Evolutionary conservation across 257 asterid genomes (phyloP).

Genomic region (Avicennia marina): DNA sequence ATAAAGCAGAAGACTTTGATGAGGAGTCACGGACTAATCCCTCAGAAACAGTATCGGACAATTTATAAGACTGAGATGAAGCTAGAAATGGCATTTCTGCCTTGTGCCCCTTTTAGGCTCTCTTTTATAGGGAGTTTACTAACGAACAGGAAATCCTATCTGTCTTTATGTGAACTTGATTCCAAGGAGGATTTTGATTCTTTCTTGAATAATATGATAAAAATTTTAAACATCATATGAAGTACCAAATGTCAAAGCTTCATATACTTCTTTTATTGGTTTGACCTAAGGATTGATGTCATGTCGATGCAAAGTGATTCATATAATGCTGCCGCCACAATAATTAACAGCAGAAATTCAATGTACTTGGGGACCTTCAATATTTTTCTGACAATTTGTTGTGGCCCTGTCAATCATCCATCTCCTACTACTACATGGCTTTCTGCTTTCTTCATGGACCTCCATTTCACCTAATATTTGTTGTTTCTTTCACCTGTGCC

Average conservation of each 20-base stretch:
- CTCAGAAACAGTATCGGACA: no score
- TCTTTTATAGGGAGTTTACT: conserved; percentile 19
- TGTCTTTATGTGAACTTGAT: conserved; percentile 16
- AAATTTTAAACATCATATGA: conserved; percentile 7
- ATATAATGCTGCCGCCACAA: background rate
- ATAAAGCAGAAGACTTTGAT: conserved; percentile 6
- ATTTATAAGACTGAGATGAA: no score
- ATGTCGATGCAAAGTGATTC: conserved; percentile 7
- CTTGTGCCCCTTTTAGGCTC: background rate
- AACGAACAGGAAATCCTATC: conserved; percentile 12
- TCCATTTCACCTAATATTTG: no score
- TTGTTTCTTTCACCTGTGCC: no score
- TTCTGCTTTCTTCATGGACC: no score
- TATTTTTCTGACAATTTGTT: no score
- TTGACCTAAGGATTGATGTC: conserved; percentile 42
- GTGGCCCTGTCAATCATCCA: no score
- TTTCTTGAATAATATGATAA: conserved; percentile 12
- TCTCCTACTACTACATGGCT: no score
- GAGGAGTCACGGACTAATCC: no score
- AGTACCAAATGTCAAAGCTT: background rate
- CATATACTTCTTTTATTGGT: conserved; percentile 16
- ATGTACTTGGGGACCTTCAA: no score
- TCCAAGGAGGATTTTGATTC: conserved; percentile 26
- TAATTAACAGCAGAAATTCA: no score
- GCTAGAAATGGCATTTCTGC: no score